Conservation (phyloP, 306 rosid genomes). For the Gleditsia sinensis region DNA sequence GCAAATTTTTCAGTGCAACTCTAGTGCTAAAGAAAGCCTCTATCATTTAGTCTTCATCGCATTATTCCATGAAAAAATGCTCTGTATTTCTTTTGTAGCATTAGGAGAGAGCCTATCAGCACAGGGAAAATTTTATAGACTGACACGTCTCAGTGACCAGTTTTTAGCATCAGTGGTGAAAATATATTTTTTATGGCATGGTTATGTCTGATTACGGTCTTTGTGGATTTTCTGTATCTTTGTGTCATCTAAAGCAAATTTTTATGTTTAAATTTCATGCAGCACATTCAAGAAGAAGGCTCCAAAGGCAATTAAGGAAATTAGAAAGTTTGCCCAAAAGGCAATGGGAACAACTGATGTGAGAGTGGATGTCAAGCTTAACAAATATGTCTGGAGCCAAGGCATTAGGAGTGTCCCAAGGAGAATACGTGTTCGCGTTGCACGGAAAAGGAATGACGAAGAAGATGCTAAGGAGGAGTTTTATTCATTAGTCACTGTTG, state of each 20-base stretch:
- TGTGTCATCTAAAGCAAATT: background rate
- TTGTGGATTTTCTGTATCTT: background rate
- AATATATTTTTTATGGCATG: background rate
- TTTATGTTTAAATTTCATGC: background rate
- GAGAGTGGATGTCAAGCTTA: constrained; percentile 52
- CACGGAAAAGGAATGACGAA: constrained; percentile 44
- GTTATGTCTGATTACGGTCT: background rate
- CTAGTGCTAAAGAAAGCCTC: background rate
- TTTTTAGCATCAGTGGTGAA: background rate
- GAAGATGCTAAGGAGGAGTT: constrained; percentile 58
- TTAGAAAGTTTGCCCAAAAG: constrained; percentile 53
- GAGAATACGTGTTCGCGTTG: constrained; percentile 38
- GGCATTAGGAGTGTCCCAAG: constrained; percentile 50
- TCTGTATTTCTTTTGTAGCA: background rate
- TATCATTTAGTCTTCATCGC: background rate
- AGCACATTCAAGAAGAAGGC: constrained; percentile 60
- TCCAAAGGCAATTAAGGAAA: constrained; percentile 48
- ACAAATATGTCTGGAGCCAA: constrained; percentile 52
- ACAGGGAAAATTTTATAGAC: background rate
- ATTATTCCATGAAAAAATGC: background rate
- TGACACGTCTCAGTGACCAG: background rate
- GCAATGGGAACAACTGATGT: constrained; percentile 55
- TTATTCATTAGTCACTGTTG: constrained; percentile 47
- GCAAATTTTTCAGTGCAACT: background rate
- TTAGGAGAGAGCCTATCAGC: background rate